Evolutionary conservation across 305 asterid species (phyloP).

Genomic region (Salvia sclarea): DNA sequence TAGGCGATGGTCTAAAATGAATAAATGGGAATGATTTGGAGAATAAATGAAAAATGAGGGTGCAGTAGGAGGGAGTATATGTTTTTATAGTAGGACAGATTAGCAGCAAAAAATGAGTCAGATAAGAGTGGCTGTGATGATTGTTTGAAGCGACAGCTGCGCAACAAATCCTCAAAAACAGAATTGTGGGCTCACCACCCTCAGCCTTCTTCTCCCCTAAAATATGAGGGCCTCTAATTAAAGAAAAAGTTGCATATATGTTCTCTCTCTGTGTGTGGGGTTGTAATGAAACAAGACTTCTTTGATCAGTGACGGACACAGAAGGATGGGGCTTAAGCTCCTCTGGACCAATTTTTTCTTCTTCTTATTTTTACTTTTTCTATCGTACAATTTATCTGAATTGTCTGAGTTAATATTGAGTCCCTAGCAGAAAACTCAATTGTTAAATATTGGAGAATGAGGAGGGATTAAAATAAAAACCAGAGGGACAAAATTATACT

Average conservation of each 20-base stretch:
- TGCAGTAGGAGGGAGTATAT: not conserved
- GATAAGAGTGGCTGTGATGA: conserved; percentile 35
- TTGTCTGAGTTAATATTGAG: no score
- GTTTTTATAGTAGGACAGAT: conserved; percentile 1
- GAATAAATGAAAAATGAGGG: not conserved
- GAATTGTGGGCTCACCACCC: conserved; percentile 25
- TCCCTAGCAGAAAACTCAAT: no score
- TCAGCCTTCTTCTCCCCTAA: not conserved
- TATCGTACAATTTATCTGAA: no score
- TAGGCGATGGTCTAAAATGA: not conserved
- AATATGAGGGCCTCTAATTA: not conserved
- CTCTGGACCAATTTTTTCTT: no score
- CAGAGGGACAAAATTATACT: no score
- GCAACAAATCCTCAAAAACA: conserved; percentile 16
- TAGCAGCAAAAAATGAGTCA: conserved; percentile 32
- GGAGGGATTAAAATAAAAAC: no score
- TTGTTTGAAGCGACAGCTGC: conserved; percentile 41
- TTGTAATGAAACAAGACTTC: no score
- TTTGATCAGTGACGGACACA: no score
- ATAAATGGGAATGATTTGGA: not conserved
- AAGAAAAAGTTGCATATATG: not conserved
- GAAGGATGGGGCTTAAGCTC: no score
- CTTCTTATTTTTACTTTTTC: no score
- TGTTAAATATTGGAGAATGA: no score
- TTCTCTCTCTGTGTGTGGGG: not conserved